Evolutionary conservation across 148 eudicot species (phyloP).

Genomic region (Polygonum maritimum): DNA sequence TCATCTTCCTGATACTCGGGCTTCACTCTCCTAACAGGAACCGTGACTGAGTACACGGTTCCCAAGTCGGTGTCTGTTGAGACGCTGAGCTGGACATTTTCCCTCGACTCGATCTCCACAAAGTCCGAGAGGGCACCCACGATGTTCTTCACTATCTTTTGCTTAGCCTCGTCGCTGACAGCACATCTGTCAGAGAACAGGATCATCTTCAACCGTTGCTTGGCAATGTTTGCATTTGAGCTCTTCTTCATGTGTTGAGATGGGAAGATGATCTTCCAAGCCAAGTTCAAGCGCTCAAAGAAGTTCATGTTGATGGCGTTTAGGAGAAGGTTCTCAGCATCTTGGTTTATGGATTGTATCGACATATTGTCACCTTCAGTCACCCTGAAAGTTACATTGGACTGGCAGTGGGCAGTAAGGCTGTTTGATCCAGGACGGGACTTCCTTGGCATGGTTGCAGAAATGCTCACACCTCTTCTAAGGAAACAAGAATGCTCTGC

Average conservation of each 20-base stretch:
- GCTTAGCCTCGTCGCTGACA: conserved; percentile 89
- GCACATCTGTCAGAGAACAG: conserved; percentile 94
- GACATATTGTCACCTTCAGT: conserved; percentile 41
- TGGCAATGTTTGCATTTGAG: conserved; percentile 83
- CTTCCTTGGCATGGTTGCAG: conserved; percentile 30
- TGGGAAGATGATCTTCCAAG: conserved; percentile 92
- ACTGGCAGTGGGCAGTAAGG: conserved; percentile 44
- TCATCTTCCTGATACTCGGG: conserved; percentile 75
- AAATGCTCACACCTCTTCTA: conserved; percentile 28
- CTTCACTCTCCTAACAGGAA: conserved; percentile 90
- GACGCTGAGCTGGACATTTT: conserved; percentile 74
- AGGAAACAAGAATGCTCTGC: conserved; percentile 45
- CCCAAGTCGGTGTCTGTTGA: conserved; percentile 77
- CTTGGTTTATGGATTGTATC: conserved; percentile 45
- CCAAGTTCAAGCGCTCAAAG: conserved; percentile 75
- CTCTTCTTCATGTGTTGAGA: conserved; percentile 36
- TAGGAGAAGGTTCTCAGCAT: conserved; percentile 62
- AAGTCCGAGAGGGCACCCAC: conserved; percentile 75
- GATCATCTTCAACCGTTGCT: conserved; percentile 92
- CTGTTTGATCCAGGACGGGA: conserved; percentile 21
- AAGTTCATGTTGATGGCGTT: conserved; percentile 74
- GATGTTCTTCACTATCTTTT: conserved; percentile 76
- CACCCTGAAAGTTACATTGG: conserved; percentile 44
- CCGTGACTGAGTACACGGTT: conserved; percentile 88
- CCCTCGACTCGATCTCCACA: conserved; percentile 90